Base-by-base conservation (phyloP, 2,329 filamentous ascomycete species). In the Alternaria brassicae region DNA sequence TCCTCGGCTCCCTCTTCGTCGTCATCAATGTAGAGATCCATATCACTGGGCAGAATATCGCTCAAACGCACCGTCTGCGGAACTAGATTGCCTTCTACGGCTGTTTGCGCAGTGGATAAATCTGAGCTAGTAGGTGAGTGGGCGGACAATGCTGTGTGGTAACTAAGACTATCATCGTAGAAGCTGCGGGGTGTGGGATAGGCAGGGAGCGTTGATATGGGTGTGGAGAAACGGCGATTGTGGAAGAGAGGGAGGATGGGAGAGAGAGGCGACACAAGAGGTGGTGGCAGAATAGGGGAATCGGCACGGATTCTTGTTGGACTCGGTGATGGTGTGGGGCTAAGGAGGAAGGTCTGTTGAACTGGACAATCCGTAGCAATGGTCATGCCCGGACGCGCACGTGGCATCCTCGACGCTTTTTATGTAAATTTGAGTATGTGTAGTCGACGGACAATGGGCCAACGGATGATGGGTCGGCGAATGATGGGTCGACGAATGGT, bases 31-130 rank as follows among this genome's bases (percentile, higher is more conserved):
- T 58, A 58, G 0, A 58, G 8, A 1, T 36, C 27, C 21, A 47
- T n/a, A 8, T 53, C 21, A 10, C 52, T 49, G 15, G 42, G 58
- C 3, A 61, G 49, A 6, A 61, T 61, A 23, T 58, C 54, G 37
- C 30, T 41, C 30, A 54, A 45, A 1, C 30, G 17, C 7, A 28
- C 25, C 0, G 21, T 19, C 6, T 25, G 45, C 7, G 32, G 23
- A 4, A 8, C 25, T 3, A n/a, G 10, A 9, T 3, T n/a, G 10
- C 13, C 37, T 9, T 45, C 42, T 13, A 40, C 21, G 10, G 27
- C 9, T 4, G 12, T 39, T 10, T 25, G 39, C 2, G 5, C n/a
- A 19, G 49, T 28, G 7, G 48, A 47, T 5, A 13, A 15, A 15
- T 28, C 13, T 12, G 41, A 15, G 7, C 3, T 15, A 9, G 9